Evolutionary conservation across 176 grass and related monocot genomes (phyloP).

Genomic region (Coix lacrymajobi): DNA sequence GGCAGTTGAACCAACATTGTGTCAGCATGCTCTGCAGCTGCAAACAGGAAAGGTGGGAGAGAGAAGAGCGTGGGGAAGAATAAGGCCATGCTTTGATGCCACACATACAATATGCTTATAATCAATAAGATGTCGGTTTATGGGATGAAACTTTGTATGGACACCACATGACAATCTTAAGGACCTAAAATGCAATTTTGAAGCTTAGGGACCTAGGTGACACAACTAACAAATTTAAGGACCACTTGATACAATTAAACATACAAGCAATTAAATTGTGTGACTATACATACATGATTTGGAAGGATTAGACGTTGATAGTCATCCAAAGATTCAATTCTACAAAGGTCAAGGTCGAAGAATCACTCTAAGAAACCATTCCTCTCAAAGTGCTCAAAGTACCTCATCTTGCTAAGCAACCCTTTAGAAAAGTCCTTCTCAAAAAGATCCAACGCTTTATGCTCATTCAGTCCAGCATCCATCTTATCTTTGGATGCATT

Average conservation of each 20-base stretch:
- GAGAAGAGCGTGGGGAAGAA: no score
- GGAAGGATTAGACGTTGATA: not conserved
- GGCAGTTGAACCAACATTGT: no score
- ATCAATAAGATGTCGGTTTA: no score
- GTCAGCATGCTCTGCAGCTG: no score
- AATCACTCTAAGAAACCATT: not conserved
- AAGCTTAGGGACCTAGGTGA: no score
- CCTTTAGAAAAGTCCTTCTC: not conserved
- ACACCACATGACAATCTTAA: no score
- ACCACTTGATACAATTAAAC: not conserved
- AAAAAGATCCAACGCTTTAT: not conserved
- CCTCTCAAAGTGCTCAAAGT: not conserved
- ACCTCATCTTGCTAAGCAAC: not conserved
- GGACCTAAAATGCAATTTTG: no score
- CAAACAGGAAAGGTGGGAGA: no score
- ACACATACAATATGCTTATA: no score
- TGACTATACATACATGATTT: not conserved
- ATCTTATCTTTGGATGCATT: not conserved
- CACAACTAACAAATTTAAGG: no score
- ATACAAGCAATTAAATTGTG: not conserved
- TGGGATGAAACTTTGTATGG: no score
- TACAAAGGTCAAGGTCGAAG: not conserved
- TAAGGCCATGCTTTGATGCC: no score
- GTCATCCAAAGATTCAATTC: not conserved
- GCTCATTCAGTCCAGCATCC: not conserved